Evolutionary conservation across 2,329 filamentous ascomycete species (phyloP).

Genomic region (Pseudogymnoascus sp.): DNA sequence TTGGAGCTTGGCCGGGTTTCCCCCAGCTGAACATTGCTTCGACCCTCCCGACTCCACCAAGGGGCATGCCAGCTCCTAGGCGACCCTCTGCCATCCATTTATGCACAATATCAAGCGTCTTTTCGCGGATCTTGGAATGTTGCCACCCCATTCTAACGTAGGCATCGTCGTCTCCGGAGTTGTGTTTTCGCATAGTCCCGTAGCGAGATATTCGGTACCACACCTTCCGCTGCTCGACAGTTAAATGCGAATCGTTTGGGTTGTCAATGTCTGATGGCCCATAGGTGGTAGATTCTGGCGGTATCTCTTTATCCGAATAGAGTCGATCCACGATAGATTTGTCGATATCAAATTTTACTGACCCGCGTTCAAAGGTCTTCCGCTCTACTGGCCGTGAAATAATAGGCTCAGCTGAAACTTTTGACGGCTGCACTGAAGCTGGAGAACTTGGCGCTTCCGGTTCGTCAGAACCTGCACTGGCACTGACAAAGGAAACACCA

Average conservation of each 20-base stretch:
- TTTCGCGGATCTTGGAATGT: conserved; percentile 45
- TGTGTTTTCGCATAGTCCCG: conserved; percentile 51
- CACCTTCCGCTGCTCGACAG: conserved; percentile 51
- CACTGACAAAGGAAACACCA: conserved; percentile 20
- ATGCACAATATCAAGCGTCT: conserved; percentile 51
- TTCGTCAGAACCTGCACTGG: conserved; percentile 15
- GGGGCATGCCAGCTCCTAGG: conserved; percentile 42
- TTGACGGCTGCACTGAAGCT: not conserved
- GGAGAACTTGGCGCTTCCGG: not conserved
- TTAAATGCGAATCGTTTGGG: conserved; percentile 43
- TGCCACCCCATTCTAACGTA: conserved; percentile 54
- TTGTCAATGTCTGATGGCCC: conserved; percentile 20
- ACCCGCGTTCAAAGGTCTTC: conserved; percentile 14
- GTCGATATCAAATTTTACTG: conserved; percentile 23
- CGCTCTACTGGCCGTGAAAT: not conserved
- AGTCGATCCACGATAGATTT: conserved; percentile 22
- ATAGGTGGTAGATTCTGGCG: not conserved
- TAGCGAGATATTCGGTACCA: conserved; percentile 60
- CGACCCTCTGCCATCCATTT: conserved; percentile 62
- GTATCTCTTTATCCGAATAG: conserved; percentile 20
- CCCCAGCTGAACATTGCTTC: conserved; percentile 53
- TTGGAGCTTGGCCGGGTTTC: not conserved
- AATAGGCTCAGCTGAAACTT: not conserved
- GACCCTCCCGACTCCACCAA: conserved; percentile 40
- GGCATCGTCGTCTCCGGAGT: conserved; percentile 50